Evolutionary conservation across 1,284 basidiomycete species (phyloP), one percentile per base, ranked within the genome.

Genomic region (Pseudozyma pruni): DNA sequence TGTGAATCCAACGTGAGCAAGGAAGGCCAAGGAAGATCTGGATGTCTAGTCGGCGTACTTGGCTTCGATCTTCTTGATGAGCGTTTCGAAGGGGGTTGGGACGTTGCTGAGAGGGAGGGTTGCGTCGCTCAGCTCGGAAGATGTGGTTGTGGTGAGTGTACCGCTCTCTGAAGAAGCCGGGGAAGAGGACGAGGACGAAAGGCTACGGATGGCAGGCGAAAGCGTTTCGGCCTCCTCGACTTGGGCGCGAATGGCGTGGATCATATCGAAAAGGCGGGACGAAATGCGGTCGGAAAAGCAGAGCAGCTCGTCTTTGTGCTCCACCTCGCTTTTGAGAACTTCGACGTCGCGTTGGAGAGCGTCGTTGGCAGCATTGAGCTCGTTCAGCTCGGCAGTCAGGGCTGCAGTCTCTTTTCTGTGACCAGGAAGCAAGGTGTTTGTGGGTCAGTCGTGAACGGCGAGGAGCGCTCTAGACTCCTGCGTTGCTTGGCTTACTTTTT

Each of bases 241-340:
- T 19, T 69, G 50, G 3, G 41, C 34, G 32, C 42, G 38, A 46
- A 69, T 60, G 25, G 29, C 35, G 23, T 51, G 39, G 7, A 69
- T 52, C 25, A 54, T 37, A 31, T 54, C 43, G 23, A 53, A 69
- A 13, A 69, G 51, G 34, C 59, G 49, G 22, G 40, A 45, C 2
- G 41, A 57, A 29, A 62, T 57, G n/a, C 47, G 41, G 34, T 68
- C 58, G 13, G 64, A 68, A 5, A 60, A 23, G 38, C 44, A 68
- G 7, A 70, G 52, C 4, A 70, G 56, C 37, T 60, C 52, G n/a
- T 70, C 53, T 20, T 60, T 70, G 33, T 50, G 37, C 19, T 50
- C 37, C 1, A 52, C 9, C 4, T 59, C 56, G 19, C 23, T 19
- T 9, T 25, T 25, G 3, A 70, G 25, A 14, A 43, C 39, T n/a